Conservation (phyloP, 73 alveolate species). For the Stentor roeselii region DNA sequence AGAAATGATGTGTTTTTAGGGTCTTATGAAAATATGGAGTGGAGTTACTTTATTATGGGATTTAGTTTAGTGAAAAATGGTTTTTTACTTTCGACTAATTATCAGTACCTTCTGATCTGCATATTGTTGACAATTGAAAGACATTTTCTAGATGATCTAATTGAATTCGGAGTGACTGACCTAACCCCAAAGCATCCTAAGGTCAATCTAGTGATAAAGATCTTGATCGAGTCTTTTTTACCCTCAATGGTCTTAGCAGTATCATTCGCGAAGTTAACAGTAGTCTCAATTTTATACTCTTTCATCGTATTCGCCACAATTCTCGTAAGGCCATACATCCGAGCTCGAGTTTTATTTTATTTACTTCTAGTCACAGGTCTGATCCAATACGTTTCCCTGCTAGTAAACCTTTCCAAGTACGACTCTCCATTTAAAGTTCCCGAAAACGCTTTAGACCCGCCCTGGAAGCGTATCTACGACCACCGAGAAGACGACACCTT, state of each 20-base stretch:
- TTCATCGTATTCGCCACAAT: background rate
- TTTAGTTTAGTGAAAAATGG: background rate
- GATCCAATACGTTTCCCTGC: background rate
- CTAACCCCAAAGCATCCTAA: background rate
- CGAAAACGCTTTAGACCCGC: background rate
- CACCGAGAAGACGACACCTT: background rate
- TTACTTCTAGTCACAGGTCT: background rate
- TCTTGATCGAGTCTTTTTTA: background rate
- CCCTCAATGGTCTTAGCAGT: background rate
- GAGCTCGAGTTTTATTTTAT: background rate
- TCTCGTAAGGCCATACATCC: background rate
- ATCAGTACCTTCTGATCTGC: background rate
- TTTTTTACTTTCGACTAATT: background rate
- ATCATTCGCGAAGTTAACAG: background rate
- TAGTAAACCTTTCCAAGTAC: background rate
- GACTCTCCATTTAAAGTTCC: background rate
- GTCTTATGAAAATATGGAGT: background rate
- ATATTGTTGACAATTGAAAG: background rate
- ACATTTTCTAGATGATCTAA: background rate
- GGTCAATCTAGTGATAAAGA: no score
- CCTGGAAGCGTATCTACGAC: background rate
- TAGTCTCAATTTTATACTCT: background rate
- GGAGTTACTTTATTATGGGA: conserved; percentile 3
- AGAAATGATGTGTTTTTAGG: background rate
- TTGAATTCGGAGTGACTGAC: background rate